Evolutionary conservation across 129 eudicot genomes (phyloP).

Genomic region (Helianthus annuus): HanXRQr2.0-SUNRISE NC_035447.2:64333349-64333848

Average conservation of each 20-base stretch:
- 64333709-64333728: conserved; percentile 92
- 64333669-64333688: conserved; percentile 87
- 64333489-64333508: conserved; percentile 40
- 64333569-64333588: conserved; percentile 39
- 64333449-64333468: conserved; percentile 29
- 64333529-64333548: neutral
- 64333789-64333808: neutral
- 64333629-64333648: conserved; percentile 77
- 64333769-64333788: neutral
- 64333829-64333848: conserved; percentile 2
- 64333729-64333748: conserved; percentile 93
- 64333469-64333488: neutral
- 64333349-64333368: conserved; percentile 28
- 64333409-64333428: conserved; percentile 18
- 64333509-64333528: conserved; percentile 16
- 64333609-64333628: conserved; percentile 82
- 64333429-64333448: conserved; percentile 6
- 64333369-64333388: conserved; percentile 68
- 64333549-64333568: neutral
- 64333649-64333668: conserved; percentile 68
- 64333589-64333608: conserved; percentile 76
- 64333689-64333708: conserved; percentile 97
- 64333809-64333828: conserved; percentile 17
- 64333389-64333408: conserved; percentile 46
- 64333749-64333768: neutral